Evolutionary conservation across 129 eudicot genomes (phyloP).

Genomic region (Oenanthe sinensis): DNA sequence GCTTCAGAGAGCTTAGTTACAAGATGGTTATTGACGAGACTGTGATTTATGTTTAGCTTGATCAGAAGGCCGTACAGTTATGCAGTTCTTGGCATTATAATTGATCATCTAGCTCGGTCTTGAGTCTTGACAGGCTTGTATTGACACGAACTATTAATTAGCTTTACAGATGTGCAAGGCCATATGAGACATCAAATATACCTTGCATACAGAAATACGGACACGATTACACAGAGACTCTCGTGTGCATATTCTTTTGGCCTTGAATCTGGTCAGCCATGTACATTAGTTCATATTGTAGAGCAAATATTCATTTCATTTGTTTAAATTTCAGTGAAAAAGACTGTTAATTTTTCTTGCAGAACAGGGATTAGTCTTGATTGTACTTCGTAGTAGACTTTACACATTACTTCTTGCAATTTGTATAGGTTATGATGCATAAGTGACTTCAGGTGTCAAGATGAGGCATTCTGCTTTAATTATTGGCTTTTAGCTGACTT

Average conservation of each 20-base stretch:
- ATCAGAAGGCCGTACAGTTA: not conserved
- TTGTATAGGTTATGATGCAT: not conserved
- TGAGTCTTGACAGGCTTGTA: not conserved
- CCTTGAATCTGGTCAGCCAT: constrained; percentile 5
- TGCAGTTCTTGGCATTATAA: not conserved
- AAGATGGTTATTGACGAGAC: not conserved
- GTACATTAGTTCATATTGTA: not conserved
- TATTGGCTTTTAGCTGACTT: not conserved
- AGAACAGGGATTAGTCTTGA: not conserved
- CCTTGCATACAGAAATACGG: not conserved
- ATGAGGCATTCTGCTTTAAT: not conserved
- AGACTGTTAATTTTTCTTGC: not conserved
- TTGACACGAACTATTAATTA: not conserved
- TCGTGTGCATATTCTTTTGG: not conserved
- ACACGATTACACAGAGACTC: not conserved
- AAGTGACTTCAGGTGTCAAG: not conserved
- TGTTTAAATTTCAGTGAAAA: not conserved
- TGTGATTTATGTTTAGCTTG: not conserved
- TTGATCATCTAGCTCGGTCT: not conserved
- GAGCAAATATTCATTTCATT: not conserved
- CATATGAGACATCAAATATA: not conserved
- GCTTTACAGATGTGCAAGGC: not conserved
- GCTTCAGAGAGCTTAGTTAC: constrained; percentile 1
- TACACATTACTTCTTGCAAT: not conserved
- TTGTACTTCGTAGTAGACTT: not conserved